Evolutionary conservation across 2,329 filamentous ascomycete species (phyloP), one percentile per base, ranked within the genome.

Genomic region (Arthrobotrys sphaeroides): DNA sequence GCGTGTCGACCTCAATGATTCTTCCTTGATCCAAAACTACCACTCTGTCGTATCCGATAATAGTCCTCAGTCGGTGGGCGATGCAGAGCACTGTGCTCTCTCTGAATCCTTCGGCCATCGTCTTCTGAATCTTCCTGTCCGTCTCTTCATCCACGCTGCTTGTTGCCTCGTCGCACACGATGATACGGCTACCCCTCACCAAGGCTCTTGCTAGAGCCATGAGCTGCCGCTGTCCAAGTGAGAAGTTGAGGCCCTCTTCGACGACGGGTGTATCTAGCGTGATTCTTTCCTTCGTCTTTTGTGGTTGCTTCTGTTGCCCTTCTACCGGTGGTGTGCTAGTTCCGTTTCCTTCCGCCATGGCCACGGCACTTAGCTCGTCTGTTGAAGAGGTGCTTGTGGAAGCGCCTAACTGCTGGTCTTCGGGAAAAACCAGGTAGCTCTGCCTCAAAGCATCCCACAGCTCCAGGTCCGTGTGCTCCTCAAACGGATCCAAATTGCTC

Each of bases 141-240:
- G 94, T 98, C 81, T 97, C 94, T 85, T 97, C 95, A 82, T 98
- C 94, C 5, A 98, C 94, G 0, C 89, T 91, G 0, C 90, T 93
- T 0, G 95, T 99, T 0, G 95, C 95, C 83, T 99, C 95, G 84
- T 99, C 95, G 83, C 94, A 97, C 57, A 99, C 90, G 79, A 98
- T 97, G 83, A 98, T 97, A 79, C 91, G 92, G 0, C 90, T 91
- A 45, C 90, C 89, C 38, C 94, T 90, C 3, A 98, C 94, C 1
- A 99, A 88, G 0, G 95, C 95, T 0, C 95, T 90, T 0, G 94
- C 94, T 0, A 99, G 86, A 0, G 95, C 95, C 91, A 98, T 96
- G 55, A 98, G 88, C 83, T 98, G 95, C 2, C 95, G 89, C 84
- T 98, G 94, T 5, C 94, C 94, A 7, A 98, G 89, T 0, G 93